Percentiles rank a stretch among this genome's conserved stretches.
Conservation (phyloP, 495 filamentous ascomycete genomes). For the Hyphodiscus hymeniophilus region DNA sequence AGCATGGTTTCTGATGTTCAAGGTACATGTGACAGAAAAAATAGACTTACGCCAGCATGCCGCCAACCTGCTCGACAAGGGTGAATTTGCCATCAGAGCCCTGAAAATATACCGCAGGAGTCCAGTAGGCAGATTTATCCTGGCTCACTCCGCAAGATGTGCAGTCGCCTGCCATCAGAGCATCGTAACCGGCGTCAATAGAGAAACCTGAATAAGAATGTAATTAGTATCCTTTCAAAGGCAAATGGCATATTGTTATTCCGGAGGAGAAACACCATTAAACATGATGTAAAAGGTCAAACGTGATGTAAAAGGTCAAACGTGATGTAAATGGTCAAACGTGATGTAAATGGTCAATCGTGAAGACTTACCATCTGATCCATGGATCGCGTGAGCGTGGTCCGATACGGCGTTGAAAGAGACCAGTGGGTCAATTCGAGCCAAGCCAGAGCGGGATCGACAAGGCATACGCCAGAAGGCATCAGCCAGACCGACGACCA, state of each 20-base stretch:
- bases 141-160: slow-evolving; percentile 55
- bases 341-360: too few relatives aligned
- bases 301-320: too few relatives aligned
- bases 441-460: slow-evolving; percentile 53
- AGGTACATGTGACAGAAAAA: too few relatives aligned
- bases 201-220: slow-evolving; percentile 35
- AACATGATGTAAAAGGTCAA: too few relatives aligned
- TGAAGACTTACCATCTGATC: slow-evolving; percentile 46
- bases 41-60: slow-evolving; percentile 49
- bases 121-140: slow-evolving; percentile 67
- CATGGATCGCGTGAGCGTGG: slow-evolving; percentile 70
- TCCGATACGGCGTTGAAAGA: slow-evolving; percentile 32
- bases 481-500: slow-evolving; percentile 30
- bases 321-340: too few relatives aligned
- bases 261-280: too few relatives aligned
- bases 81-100: slow-evolving; percentile 31
- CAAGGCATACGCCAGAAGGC: slow-evolving; percentile 92
- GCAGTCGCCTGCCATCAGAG: slow-evolving; percentile 46
- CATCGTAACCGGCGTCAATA: slow-evolving; percentile 33
- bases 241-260: neutral
- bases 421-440: slow-evolving; percentile 66
- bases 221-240: slow-evolving; percentile 3
- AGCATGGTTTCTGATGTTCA: too few relatives aligned
- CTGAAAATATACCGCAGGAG: slow-evolving; percentile 56
- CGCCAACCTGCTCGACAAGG: slow-evolving; percentile 46